Evolutionary conservation across 768 basidiomycete species (phyloP).

Genomic region (Trametes sanguinea): DNA sequence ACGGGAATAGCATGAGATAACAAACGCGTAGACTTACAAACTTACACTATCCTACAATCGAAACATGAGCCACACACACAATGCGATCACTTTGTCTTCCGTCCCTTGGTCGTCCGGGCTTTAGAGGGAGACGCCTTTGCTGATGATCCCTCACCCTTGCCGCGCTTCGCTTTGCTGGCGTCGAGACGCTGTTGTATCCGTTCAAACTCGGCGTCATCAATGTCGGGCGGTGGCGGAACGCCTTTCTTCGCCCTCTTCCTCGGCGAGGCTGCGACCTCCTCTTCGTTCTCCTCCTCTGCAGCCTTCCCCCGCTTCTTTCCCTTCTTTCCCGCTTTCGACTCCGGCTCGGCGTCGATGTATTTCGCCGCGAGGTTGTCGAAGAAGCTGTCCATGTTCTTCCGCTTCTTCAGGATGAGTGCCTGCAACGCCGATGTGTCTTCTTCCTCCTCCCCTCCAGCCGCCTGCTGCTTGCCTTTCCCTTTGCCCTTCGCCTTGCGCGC

Average conservation of each 20-base stretch:
- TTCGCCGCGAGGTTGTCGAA: conserved; percentile 76
- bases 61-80: neutral
- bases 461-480: conserved; percentile 42
- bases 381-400: conserved; percentile 69
- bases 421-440: conserved; percentile 73
- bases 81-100: conserved; percentile 15
- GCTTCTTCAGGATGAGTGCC: conserved; percentile 79
- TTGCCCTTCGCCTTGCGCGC: conserved; percentile 58
- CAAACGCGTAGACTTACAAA: conserved; percentile 13
- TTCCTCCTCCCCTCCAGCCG: conserved; percentile 43
- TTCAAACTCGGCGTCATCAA: conserved; percentile 66
- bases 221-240: conserved; percentile 51
- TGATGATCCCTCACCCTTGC: conserved; percentile 20
- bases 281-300: conserved; percentile 47
- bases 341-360: conserved; percentile 55
- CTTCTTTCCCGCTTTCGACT: conserved; percentile 51
- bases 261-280: conserved; percentile 35
- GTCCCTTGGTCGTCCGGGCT: conserved; percentile 8
- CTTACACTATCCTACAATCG: conserved; percentile 15
- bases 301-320: conserved; percentile 42
- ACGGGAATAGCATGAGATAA: conserved; percentile 1
- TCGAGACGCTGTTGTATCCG: conserved; percentile 60
- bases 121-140: conserved; percentile 14
- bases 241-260: conserved; percentile 48
- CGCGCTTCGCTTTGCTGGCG: conserved; percentile 43